Evolutionary conservation across 345 rosid species (phyloP).

Genomic region (Syzygium aromaticum): DNA sequence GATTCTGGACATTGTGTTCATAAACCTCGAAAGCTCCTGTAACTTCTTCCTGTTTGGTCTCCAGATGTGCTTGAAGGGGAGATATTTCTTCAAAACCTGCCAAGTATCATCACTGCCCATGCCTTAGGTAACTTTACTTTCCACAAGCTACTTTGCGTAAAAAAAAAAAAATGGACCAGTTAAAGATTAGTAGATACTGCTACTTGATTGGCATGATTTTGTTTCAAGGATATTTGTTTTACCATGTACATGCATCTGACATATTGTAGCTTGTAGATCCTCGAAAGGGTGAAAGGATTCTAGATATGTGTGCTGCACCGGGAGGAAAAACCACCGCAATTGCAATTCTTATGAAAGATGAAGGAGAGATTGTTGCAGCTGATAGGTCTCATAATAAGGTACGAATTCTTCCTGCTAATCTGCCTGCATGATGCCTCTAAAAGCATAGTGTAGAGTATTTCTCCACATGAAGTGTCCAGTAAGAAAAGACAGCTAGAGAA

Average conservation of each 20-base stretch:
- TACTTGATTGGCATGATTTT: background rate
- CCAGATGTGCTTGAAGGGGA: slow-evolving; percentile 93
- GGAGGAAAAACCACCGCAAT: slow-evolving; percentile 98
- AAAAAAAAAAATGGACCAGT: background rate
- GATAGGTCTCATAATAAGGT: slow-evolving; percentile 99
- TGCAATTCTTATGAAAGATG: slow-evolving; percentile 80
- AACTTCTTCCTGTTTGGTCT: slow-evolving; percentile 4
- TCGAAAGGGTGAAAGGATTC: slow-evolving; percentile 78
- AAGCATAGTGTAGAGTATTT: background rate
- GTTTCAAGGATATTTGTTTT: background rate
- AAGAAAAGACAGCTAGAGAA: background rate
- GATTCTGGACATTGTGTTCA: background rate
- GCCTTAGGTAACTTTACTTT: slow-evolving; percentile 54
- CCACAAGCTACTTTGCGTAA: background rate
- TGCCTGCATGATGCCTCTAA: background rate
- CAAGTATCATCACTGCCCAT: slow-evolving; percentile 85
- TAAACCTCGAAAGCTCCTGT: background rate
- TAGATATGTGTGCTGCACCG: slow-evolving; percentile 99
- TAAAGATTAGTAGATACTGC: background rate
- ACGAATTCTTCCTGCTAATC: slow-evolving; percentile 1
- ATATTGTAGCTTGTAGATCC: slow-evolving; percentile 63
- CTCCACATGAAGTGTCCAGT: background rate
- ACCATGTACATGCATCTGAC: background rate
- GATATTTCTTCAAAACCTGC: slow-evolving; percentile 94
- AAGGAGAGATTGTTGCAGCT: slow-evolving; percentile 85